These are phyloP conservation scores for Vaccinium macrocarpon DNA, from an alignment of 148 eudicot species.

Conservation along the genomic window DNA sequence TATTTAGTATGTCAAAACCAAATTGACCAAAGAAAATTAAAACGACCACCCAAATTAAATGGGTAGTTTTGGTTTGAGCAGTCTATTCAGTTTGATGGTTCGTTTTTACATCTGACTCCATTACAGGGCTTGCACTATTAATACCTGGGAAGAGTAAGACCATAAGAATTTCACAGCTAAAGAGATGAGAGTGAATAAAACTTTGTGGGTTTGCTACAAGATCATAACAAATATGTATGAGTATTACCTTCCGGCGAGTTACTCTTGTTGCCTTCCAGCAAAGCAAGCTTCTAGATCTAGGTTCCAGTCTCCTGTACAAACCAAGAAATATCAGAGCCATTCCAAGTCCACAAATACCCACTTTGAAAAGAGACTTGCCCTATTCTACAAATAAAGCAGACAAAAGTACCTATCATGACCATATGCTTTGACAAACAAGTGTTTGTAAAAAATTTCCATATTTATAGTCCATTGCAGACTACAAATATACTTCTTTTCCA, in stretches of 20 bases:
- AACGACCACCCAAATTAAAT: background rate
- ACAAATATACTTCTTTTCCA: too few species aligned
- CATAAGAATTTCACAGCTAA: background rate
- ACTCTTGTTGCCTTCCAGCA: slow-evolving; percentile 80
- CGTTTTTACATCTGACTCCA: background rate
- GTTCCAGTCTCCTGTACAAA: slow-evolving; percentile 73
- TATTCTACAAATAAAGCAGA: background rate
- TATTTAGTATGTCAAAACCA: background rate
- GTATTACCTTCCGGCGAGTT: slow-evolving; percentile 65
- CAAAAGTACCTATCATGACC: background rate
- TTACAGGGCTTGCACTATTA: background rate
- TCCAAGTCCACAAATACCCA: background rate
- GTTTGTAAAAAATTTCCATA: background rate
- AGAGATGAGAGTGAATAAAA: background rate
- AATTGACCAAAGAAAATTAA: background rate
- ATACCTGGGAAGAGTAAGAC: background rate
- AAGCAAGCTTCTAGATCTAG: slow-evolving; percentile 83
- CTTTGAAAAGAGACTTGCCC: background rate
- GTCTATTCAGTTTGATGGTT: too few species aligned
- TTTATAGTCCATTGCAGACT: background rate
- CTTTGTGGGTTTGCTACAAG: background rate
- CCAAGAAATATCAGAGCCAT: slow-evolving; percentile 11
- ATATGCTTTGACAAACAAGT: background rate
- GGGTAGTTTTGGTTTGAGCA: background rate
- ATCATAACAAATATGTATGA: background rate